These are phyloP conservation scores for cucumber (Cucumis sativus) DNA, from an alignment of 306 rosid species.

Conservation along the genomic window Cucumber_9930_V3 NC_026657.2:8454001-8454500, in stretches of 20 bases:
- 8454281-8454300: not conserved
- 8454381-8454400: not conserved
- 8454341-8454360: not conserved
- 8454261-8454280: not conserved
- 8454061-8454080: slow-evolving; percentile 20
- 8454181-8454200: not conserved
- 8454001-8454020: slow-evolving; percentile 43
- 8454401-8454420: not conserved
- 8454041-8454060: slow-evolving; percentile 1
- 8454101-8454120: not conserved
- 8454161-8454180: not conserved
- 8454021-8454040: slow-evolving; percentile 8
- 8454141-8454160: not conserved
- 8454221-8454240: not conserved
- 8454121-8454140: slow-evolving; percentile 6
- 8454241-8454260: not conserved
- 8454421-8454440: not conserved
- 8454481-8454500: too few species aligned
- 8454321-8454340: too few species aligned
- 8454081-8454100: slow-evolving; percentile 2
- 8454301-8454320: not conserved
- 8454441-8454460: not conserved
- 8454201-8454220: not conserved
- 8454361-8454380: not conserved
- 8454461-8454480: not conserved